Conservation (phyloP, 78 protist genomes). For the Dictyostelium capitatum region DNA sequence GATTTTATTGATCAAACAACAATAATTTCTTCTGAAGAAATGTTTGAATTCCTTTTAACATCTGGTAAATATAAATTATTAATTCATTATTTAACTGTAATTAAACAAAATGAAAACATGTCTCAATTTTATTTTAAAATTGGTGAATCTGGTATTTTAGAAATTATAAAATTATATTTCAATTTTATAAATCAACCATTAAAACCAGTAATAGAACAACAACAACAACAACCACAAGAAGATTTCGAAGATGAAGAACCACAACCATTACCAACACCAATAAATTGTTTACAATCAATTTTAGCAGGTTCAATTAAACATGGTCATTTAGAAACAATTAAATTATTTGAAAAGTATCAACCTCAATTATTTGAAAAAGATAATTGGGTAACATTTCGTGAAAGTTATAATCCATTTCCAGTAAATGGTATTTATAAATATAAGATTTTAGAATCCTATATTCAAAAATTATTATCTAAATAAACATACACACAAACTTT, state of each 20-base stretch:
- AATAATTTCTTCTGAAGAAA: background rate
- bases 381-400: background rate
- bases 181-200: background rate
- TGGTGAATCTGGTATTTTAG: background rate
- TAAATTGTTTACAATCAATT: background rate
- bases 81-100: background rate
- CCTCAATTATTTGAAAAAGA: background rate
- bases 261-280: background rate
- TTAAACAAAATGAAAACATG: background rate
- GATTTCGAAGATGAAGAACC: background rate
- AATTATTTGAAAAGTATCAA: background rate
- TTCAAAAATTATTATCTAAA: background rate
- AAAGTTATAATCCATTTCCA: background rate
- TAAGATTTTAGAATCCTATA: background rate
- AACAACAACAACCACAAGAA: background rate
- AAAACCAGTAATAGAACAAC: background rate
- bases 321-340: background rate
- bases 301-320: background rate
- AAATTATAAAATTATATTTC: background rate
- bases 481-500: too few species aligned
- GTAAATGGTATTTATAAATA: background rate
- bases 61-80: background rate
- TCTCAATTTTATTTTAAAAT: background rate
- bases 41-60: background rate
- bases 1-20: background rate